Evolutionary conservation across 345 rosid genomes (phyloP).

Genomic region (Brassica incana): DNA sequence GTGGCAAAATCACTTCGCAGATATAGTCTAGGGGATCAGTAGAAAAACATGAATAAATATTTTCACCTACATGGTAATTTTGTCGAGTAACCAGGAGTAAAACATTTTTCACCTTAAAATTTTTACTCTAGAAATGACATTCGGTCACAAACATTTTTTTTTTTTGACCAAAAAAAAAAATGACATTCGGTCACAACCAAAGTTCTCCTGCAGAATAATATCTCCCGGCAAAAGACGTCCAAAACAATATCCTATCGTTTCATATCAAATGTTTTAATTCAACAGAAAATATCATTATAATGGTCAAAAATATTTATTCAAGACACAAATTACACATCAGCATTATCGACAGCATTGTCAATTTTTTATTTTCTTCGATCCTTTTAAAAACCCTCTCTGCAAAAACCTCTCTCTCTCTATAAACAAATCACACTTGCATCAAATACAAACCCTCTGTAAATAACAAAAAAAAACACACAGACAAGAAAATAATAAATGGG

Average conservation of each 20-base stretch:
- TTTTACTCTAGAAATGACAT: too few relatives aligned
- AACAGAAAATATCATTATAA: conserved; percentile 14
- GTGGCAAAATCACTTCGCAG: too few relatives aligned
- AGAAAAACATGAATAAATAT: too few relatives aligned
- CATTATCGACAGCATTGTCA: conserved; percentile 31
- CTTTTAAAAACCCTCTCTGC: conserved; percentile 21
- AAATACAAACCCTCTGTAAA: conserved; percentile 20
- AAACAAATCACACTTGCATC: conserved; percentile 25
- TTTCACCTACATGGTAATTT: too few relatives aligned
- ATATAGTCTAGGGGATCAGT: too few relatives aligned
- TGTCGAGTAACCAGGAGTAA: too few relatives aligned
- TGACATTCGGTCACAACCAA: too few relatives aligned
- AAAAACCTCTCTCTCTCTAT: conserved; percentile 12
- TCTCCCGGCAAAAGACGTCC: conserved; percentile 31
- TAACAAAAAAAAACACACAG: background rate
- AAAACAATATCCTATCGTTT: background rate
- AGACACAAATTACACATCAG: conserved; percentile 19
- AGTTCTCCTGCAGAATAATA: background rate
- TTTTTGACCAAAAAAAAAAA: too few relatives aligned
- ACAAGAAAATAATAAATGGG: conserved; percentile 49
- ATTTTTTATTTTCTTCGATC: conserved; percentile 8
- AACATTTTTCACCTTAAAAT: too few relatives aligned
- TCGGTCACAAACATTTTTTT: too few relatives aligned
- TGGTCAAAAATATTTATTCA: background rate
- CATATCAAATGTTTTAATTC: background rate